These are phyloP conservation scores for Talaromyces proteolyticus DNA, from an alignment of 495 filamentous ascomycete species.

Conservation along the genomic window DNA sequence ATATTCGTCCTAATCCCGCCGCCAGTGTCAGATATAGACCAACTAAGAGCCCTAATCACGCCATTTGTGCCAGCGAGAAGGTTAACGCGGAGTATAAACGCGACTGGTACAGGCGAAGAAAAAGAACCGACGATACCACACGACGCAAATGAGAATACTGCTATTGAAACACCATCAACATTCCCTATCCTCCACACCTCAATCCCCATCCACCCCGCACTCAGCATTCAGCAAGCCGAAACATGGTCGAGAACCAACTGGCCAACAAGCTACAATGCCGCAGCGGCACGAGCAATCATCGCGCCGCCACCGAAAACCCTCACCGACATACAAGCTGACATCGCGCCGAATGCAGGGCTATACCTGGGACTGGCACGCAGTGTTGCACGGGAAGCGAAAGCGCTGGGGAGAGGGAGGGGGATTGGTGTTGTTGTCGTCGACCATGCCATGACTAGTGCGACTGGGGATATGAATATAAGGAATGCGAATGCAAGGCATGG, in stretches of 20 bases:
- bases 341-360: constrained; percentile 43
- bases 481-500: constrained; percentile 18
- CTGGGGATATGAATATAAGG: constrained; percentile 10
- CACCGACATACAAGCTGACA: constrained; percentile 48
- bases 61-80: constrained; percentile 29
- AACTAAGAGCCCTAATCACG: constrained; percentile 23
- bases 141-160: too few relatives aligned
- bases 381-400: constrained; percentile 51
- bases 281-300: constrained; percentile 40
- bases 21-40: constrained; percentile 23
- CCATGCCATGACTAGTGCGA: constrained; percentile 26
- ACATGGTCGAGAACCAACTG: constrained; percentile 74
- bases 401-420: constrained; percentile 54
- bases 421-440: constrained; percentile 84
- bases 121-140: too few relatives aligned
- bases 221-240: constrained; percentile 66
- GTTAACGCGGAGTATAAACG: too few relatives aligned
- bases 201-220: constrained; percentile 71
- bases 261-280: constrained; percentile 86
- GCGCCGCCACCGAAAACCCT: constrained; percentile 50
- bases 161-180: too few relatives aligned
- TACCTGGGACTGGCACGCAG: constrained; percentile 66
- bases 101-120: too few relatives aligned
- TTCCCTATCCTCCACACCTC: constrained; percentile 43
- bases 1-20: constrained; percentile 34